A percentile compares a stretch with the other conserved stretches of the same genome.
These are phyloP conservation scores for Jatropha multifida DNA, from an alignment of 441 rosid species.

Conservation along the genomic window DNA sequence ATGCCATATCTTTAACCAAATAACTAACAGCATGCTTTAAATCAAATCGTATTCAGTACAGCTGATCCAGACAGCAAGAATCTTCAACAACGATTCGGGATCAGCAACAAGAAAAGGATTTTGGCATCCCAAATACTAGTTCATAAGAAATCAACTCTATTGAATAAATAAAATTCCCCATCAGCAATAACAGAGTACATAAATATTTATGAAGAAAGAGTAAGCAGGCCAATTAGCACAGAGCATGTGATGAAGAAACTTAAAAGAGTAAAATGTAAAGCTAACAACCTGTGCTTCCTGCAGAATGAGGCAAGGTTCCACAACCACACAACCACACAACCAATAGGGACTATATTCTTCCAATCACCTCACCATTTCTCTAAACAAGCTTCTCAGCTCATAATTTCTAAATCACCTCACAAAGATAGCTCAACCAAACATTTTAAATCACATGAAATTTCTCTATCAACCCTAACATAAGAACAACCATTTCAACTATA, in stretches of 20 bases:
- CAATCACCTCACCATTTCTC: background rate
- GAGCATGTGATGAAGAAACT: background rate
- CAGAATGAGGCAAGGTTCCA: background rate
- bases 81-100: background rate
- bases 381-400: background rate
- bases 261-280: background rate
- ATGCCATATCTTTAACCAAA: background rate
- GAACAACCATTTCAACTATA: background rate
- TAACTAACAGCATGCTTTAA: background rate
- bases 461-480: background rate
- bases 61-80: background rate
- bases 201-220: background rate
- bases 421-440: background rate
- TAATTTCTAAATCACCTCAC: background rate
- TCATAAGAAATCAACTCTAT: background rate
- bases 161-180: background rate
- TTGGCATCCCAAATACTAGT: background rate
- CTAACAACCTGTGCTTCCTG: conserved; percentile 1
- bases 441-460: background rate
- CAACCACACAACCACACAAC: background rate
- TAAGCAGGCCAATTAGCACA: background rate
- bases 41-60: background rate
- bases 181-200: background rate
- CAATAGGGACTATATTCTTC: background rate
- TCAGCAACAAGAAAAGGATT: background rate